A percentile compares a stretch with the other conserved stretches of the same genome.
phyloP scores from a whole-genome alignment of 805 yeast genomes.

The Starmerella cellae region DNA sequence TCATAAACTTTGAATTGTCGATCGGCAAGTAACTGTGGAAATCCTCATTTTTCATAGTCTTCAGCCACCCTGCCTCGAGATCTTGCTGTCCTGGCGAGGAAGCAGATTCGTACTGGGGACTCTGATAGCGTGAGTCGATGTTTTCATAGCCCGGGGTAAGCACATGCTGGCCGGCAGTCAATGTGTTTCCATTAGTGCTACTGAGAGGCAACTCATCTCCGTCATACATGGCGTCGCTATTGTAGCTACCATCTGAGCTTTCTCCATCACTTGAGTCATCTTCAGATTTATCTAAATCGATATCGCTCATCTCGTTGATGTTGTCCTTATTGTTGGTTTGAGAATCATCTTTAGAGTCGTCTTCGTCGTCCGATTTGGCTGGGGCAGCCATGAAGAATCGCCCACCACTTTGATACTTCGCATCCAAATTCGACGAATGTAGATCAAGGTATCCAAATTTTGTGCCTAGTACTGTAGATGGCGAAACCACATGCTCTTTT shows the following conservation, averaged over 20 bases:
- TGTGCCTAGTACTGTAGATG: no score
- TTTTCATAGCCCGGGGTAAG: neutral
- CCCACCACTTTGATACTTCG: slow-evolving; percentile 82
- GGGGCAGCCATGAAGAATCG: slow-evolving; percentile 52
- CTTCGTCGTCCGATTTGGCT: slow-evolving; percentile 4
- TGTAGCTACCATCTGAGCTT: neutral
- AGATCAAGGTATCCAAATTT: slow-evolving; percentile 67
- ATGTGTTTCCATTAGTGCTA: neutral
- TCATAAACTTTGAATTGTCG: slow-evolving; percentile 14
- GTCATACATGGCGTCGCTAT: neutral
- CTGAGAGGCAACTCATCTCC: neutral
- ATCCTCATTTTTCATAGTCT: neutral
- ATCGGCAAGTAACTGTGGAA: slow-evolving; percentile 1
- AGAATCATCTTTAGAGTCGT: neutral
- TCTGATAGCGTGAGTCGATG: neutral
- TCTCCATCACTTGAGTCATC: neutral
- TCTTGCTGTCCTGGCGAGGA: neutral
- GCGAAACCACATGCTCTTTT: no score
- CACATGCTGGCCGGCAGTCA: neutral
- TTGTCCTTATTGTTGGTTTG: neutral
- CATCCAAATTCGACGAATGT: slow-evolving; percentile 61
- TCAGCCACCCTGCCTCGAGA: slow-evolving; percentile 7
- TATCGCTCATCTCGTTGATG: neutral
- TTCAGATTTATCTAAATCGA: neutral
- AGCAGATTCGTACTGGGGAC: neutral